phyloP scores from a whole-genome alignment of 352 stramenopile species.

The Phytopythium boreale region DNA sequence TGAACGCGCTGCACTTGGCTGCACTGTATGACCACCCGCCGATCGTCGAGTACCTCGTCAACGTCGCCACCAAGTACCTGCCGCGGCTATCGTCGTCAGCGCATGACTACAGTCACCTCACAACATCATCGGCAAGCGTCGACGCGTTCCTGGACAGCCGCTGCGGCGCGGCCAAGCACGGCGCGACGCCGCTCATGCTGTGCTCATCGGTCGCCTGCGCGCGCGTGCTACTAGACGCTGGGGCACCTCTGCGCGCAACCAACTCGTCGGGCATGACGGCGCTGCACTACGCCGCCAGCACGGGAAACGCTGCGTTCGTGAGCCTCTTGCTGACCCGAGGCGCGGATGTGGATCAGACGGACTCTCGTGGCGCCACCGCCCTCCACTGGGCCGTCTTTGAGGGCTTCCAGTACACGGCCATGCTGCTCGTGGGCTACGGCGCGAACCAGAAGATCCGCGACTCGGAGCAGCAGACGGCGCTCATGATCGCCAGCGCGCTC shows the following conservation, averaged over 20 bases:
- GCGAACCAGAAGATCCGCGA: slow-evolving; percentile 52
- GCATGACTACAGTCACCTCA: background rate
- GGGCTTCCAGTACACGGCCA: slow-evolving; percentile 82
- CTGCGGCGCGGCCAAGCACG: slow-evolving; percentile 67
- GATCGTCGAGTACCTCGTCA: slow-evolving; percentile 56
- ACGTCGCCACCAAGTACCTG: slow-evolving; percentile 44
- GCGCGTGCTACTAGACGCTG: slow-evolving; percentile 43
- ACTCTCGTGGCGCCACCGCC: slow-evolving; percentile 64
- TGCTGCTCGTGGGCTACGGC: slow-evolving; percentile 49
- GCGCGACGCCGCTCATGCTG: slow-evolving; percentile 72
- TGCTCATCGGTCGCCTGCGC: slow-evolving; percentile 68
- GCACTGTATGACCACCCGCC: slow-evolving; percentile 74
- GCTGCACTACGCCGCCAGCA: slow-evolving; percentile 79
- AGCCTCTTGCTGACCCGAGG: slow-evolving; percentile 59
- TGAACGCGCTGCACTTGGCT: slow-evolving; percentile 71
- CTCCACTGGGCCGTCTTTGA: slow-evolving; percentile 85
- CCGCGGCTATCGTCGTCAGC: background rate
- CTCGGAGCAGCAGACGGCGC: slow-evolving; percentile 67
- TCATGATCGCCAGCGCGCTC: slow-evolving; percentile 82
- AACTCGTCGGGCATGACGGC: slow-evolving; percentile 82
- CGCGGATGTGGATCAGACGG: slow-evolving; percentile 66
- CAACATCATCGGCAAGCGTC: slow-evolving; percentile 8
- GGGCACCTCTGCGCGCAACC: slow-evolving; percentile 42
- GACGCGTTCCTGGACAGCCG: slow-evolving; percentile 47
- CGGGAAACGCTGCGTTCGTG: slow-evolving; percentile 69